phyloP scores from a whole-genome alignment of 1,284 basidiomycete species.

The Termitomyces sp. region DNA sequence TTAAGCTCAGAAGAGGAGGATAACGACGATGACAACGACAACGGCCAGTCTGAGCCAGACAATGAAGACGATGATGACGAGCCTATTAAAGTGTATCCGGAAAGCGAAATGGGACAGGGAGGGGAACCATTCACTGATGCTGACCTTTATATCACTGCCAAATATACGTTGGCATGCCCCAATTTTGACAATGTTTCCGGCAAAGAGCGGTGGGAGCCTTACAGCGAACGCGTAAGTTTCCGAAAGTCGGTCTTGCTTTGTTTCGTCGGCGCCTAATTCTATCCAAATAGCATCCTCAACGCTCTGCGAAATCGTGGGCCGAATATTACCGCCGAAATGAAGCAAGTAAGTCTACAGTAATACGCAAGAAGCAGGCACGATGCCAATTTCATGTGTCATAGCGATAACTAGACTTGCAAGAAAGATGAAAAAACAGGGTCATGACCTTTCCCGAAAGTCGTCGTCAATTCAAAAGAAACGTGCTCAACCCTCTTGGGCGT shows the following conservation, averaged over 20 bases:
- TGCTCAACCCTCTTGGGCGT: slow-evolving; percentile 23
- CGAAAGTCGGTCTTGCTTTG: background rate
- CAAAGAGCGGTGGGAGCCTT: slow-evolving; percentile 49
- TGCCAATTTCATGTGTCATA: slow-evolving; percentile 18
- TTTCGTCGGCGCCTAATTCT: slow-evolving; percentile 1
- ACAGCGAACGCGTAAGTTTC: slow-evolving; percentile 39
- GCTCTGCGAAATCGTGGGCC: slow-evolving; percentile 53
- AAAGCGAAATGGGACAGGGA: slow-evolving; percentile 46
- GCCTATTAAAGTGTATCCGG: slow-evolving; percentile 32
- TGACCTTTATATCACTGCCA: slow-evolving; percentile 54
- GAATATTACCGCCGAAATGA: slow-evolving; percentile 53
- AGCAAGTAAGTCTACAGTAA: slow-evolving; percentile 30
- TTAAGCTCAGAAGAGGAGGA: slow-evolving; percentile 35
- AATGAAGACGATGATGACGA: slow-evolving; percentile 27
- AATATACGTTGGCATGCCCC: slow-evolving; percentile 44
- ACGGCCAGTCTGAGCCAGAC: slow-evolving; percentile 26
- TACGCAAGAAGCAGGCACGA: background rate
- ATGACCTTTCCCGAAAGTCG: slow-evolving; percentile 12
- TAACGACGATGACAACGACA: slow-evolving; percentile 25
- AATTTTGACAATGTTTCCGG: slow-evolving; percentile 38
- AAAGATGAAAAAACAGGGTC: slow-evolving; percentile 27
- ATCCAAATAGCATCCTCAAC: slow-evolving; percentile 39
- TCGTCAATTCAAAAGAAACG: slow-evolving; percentile 22
- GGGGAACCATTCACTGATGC: slow-evolving; percentile 46
- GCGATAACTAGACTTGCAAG: slow-evolving; percentile 31